Percentiles rank a stretch among this genome's conserved stretches.
phyloP scores from a whole-genome alignment of 805 yeast species.

The Cyberlindnera euphorbiiphila region DNA sequence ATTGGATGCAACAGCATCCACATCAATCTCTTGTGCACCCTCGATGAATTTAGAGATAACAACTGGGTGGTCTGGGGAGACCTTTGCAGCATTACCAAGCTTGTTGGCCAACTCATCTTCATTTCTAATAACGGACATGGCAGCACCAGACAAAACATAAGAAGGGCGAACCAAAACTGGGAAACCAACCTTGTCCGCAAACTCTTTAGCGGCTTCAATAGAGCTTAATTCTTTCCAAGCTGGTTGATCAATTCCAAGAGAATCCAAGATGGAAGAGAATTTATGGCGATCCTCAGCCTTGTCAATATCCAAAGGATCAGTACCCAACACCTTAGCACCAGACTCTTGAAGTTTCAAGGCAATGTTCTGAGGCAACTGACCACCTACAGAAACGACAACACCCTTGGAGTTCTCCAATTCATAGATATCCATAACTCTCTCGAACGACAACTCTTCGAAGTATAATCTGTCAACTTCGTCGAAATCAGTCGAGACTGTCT shows the following conservation, averaged over 20 bases:
- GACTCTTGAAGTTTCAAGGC: conserved; percentile 76
- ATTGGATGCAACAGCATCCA: conserved; percentile 91
- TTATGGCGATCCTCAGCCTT: conserved; percentile 98
- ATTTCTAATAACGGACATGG: conserved; percentile 88
- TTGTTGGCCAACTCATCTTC: conserved; percentile 78
- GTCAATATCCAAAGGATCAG: conserved; percentile 92
- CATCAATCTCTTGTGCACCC: conserved; percentile 95
- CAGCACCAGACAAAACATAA: conserved; percentile 96
- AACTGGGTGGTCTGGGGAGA: conserved; percentile 95
- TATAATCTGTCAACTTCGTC: conserved; percentile 97
- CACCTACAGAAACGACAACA: conserved; percentile 95
- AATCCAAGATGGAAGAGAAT: conserved; percentile 89
- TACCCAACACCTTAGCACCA: conserved; percentile 89
- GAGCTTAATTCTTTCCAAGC: conserved; percentile 95
- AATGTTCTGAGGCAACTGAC: conserved; percentile 96
- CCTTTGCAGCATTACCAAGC: conserved; percentile 83
- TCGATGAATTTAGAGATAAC: conserved; percentile 94
- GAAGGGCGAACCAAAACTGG: conserved; percentile 98
- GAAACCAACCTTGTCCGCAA: conserved; percentile 84
- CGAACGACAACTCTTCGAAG: conserved; percentile 92
- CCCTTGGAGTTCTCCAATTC: conserved; percentile 88
- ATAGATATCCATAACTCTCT: conserved; percentile 95
- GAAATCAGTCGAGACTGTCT: conserved; percentile 96
- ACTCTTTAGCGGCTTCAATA: conserved; percentile 74
- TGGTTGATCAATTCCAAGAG: conserved; percentile 93